Base-by-base conservation (phyloP, 176 grass and related monocot genomes). In the Musa acuminata region DNA sequence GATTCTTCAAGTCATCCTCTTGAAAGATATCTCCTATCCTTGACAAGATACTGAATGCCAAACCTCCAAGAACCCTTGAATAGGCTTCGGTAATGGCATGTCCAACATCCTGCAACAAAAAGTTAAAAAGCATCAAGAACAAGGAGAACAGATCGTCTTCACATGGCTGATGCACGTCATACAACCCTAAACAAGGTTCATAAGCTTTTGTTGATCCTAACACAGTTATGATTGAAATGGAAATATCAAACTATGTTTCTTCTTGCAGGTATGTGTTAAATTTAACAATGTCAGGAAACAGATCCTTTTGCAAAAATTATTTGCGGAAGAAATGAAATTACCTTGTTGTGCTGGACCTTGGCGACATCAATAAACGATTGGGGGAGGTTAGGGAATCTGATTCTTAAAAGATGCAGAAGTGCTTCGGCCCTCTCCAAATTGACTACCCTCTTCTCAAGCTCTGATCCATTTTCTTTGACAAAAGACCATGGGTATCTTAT, bases 1-100 rank as follows among this genome's bases (percentile, higher is more conserved):
- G 88, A 77, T 91, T 99, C 86, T 99, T 99, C 78, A 95, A 50
- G 82, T 99, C 88, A 48, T 99, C 91, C 72, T 99, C 96, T 55
- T 95, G 83, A 73, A 99, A 55, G 67, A 99, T 83, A 76, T 99
- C 96, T 0, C 88, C 91, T 53, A 99, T 83, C 52, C 96, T 80
- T 0, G 88, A 86, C 73, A 99, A 49, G 21, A 99, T 77, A 78
- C 90, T 89, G 91, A 99, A 99, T 19, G 91, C 82, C 11, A 95
- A 74, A 17, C 91, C 84, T 0, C 94, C 88, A 21, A 95, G 82
- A 29, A 86, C 88, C 73, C 96, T 94, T 0, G 96, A 91, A 81
- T 99, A 95, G 53, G 96, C 96, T 82, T 99, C 96, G 26, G 89
- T 83, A 48, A 99, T 91, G 43, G 86, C 84, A 52, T 91, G 86